These are phyloP conservation scores for Kwoniella mangroviensis DNA, from an alignment of 768 basidiomycete genomes.

Conservation along the genomic window DNA sequence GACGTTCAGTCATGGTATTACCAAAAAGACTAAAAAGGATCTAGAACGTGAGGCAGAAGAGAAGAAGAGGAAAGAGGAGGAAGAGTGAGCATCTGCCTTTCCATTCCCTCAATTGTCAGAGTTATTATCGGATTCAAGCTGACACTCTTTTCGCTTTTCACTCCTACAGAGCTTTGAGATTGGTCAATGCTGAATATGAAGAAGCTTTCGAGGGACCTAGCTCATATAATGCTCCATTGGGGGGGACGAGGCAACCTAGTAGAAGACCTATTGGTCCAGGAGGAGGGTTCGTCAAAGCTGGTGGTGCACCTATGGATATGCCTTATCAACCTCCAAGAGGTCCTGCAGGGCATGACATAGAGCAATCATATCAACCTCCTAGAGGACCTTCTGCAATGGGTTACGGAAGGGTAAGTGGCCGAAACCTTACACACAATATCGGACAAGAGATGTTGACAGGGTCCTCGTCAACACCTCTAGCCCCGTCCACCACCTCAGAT, in stretches of 20 bases:
- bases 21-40: slow-evolving; percentile 86
- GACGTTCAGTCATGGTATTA: slow-evolving; percentile 79
- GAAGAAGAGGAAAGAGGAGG: slow-evolving; percentile 69
- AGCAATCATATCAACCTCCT: slow-evolving; percentile 16
- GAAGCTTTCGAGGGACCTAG: slow-evolving; percentile 49
- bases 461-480: not conserved
- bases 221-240: slow-evolving; percentile 23
- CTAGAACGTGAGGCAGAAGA: slow-evolving; percentile 92
- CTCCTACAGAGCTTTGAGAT: slow-evolving; percentile 40
- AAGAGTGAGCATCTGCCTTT: slow-evolving; percentile 35
- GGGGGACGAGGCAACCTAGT: slow-evolving; percentile 19
- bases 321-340: slow-evolving; percentile 12
- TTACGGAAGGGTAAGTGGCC: slow-evolving; percentile 17
- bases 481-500: slow-evolving; percentile 10
- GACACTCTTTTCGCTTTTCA: not conserved
- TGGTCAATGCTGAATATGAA: slow-evolving; percentile 57
- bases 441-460: not conserved
- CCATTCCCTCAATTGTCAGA: not conserved
- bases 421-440: slow-evolving; percentile 4
- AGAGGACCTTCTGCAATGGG: slow-evolving; percentile 34
- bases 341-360: not conserved
- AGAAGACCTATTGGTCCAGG: slow-evolving; percentile 30
- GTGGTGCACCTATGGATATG: slow-evolving; percentile 39
- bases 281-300: slow-evolving; percentile 57
- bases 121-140: not conserved